Conservation (phyloP, 257 asterid genomes). For the Salvia splendens region DNA sequence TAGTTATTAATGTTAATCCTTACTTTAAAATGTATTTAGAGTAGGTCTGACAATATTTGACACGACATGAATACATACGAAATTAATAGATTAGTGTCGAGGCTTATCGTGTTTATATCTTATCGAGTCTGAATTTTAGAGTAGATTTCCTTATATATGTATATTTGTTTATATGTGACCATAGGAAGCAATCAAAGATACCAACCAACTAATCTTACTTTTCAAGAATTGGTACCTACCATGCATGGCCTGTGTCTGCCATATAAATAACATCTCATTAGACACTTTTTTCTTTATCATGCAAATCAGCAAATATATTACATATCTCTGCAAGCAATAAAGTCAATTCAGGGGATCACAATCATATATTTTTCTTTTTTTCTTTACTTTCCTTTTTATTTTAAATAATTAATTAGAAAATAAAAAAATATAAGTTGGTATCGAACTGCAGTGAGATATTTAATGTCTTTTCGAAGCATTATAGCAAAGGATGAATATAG, state of each 20-base stretch:
- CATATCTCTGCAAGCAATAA: conserved; percentile 15
- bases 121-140: too few relatives aligned
- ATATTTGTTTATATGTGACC: conserved; percentile 32
- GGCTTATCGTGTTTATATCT: too few relatives aligned
- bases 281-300: conserved; percentile 43
- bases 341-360: conserved; percentile 34
- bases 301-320: conserved; percentile 2
- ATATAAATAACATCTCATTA: conserved; percentile 52
- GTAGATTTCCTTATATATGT: conserved; percentile 2
- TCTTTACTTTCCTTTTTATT: not conserved
- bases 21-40: too few relatives aligned
- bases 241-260: conserved; percentile 77
- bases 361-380: not conserved
- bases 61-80: too few relatives aligned
- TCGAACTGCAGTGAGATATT: not conserved
- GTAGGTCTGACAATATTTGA: too few relatives aligned
- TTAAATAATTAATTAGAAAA: not conserved
- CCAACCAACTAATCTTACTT: conserved; percentile 55
- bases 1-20: too few relatives aligned
- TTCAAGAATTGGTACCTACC: conserved; percentile 59
- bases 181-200: conserved; percentile 55
- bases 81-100: too few relatives aligned
- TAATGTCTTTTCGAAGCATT: not conserved
- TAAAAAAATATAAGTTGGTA: not conserved
- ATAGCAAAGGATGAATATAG: not conserved